A percentile compares a stretch with the other conserved stretches of the same genome.
These are phyloP conservation scores for Daldinia sp. DNA, from an alignment of 2,329 filamentous ascomycete species.

Conservation along the genomic window DNA sequence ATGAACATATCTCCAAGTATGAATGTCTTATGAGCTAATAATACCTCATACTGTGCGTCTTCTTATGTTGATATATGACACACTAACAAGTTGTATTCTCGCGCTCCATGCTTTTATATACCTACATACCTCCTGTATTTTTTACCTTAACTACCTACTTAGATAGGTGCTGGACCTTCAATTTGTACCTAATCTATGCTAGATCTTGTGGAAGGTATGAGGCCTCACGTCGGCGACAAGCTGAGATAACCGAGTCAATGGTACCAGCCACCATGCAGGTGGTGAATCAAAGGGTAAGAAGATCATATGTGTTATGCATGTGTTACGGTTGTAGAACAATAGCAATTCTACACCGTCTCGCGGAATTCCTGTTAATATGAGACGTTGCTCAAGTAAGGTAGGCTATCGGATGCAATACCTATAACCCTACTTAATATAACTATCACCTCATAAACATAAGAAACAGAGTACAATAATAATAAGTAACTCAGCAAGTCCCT, in stretches of 20 bases:
- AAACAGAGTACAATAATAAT: background rate
- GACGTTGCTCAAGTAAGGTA: slow-evolving; percentile 13
- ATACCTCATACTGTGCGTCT: slow-evolving; percentile 23
- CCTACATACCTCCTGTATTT: background rate
- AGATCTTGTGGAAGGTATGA: slow-evolving; percentile 3
- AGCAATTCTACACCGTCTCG: slow-evolving; percentile 2
- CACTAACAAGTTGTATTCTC: background rate
- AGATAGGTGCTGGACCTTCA: no score
- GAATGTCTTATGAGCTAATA: background rate
- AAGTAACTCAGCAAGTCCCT: background rate
- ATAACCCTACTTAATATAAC: background rate
- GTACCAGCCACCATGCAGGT: slow-evolving; percentile 20
- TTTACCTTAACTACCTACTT: no score
- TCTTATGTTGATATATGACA: background rate
- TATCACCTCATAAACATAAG: slow-evolving; percentile 1
- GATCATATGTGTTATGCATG: slow-evolving; percentile 3
- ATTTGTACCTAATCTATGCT: background rate
- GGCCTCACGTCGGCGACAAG: slow-evolving; percentile 23
- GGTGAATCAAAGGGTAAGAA: slow-evolving; percentile 3
- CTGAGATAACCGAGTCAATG: slow-evolving; percentile 25
- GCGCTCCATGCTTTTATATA: background rate
- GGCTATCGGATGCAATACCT: slow-evolving; percentile 4
- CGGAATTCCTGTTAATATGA: slow-evolving; percentile 21
- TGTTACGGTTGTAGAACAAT: slow-evolving; percentile 14
- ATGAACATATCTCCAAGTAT: background rate